phyloP scores from a whole-genome alignment of 129 eudicot genomes.

The Oenanthe sinensis region DNA sequence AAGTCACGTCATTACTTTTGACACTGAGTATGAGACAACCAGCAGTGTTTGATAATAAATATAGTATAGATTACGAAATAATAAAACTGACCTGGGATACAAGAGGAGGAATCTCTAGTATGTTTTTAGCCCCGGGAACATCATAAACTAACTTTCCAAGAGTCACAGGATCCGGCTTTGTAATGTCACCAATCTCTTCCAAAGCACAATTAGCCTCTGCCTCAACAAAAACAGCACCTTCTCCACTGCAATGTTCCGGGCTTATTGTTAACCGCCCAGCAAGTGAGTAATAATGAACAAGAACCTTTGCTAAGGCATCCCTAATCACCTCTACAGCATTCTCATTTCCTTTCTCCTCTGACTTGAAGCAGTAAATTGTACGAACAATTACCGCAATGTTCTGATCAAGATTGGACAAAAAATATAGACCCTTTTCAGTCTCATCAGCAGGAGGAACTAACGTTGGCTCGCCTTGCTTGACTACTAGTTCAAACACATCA shows the following conservation, averaged over 20 bases:
- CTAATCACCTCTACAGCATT: conserved; percentile 48
- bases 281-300: conserved; percentile 69
- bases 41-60: background rate
- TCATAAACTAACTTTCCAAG: conserved; percentile 85
- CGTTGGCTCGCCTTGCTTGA: conserved; percentile 52
- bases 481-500: conserved; percentile 32
- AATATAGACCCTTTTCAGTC: conserved; percentile 57
- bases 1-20: background rate
- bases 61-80: background rate
- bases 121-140: conserved; percentile 60
- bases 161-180: conserved; percentile 76
- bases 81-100: conserved; percentile 57
- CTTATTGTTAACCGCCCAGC: conserved; percentile 74
- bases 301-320: conserved; percentile 73
- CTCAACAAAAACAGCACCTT: conserved; percentile 84
- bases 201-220: conserved; percentile 70
- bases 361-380: conserved; percentile 68
- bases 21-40: background rate
- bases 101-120: conserved; percentile 74
- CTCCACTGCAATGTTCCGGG: conserved; percentile 62
- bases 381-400: conserved; percentile 86
- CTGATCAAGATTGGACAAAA: conserved; percentile 75
- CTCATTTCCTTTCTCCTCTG: conserved; percentile 59
- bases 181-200: conserved; percentile 57
- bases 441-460: conserved; percentile 60